phyloP scores from a whole-genome alignment of 2,329 filamentous ascomycete species.

The Mycosphaerelloides madeirae region DNA sequence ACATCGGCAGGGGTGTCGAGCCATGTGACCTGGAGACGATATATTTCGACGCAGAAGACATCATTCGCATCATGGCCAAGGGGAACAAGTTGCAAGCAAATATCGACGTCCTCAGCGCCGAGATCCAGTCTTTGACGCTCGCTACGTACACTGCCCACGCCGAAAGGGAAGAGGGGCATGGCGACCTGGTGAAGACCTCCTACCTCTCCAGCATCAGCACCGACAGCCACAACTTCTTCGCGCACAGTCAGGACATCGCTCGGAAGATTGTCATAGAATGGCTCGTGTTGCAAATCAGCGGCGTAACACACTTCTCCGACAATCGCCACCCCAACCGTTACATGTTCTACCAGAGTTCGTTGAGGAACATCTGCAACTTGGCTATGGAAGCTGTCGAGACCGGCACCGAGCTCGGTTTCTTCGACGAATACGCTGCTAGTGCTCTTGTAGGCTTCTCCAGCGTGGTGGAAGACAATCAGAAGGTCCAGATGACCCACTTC shows the following conservation, averaged over 20 bases:
- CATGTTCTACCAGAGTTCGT: neutral
- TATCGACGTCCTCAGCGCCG: neutral
- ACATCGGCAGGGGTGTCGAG: slow-evolving; percentile 18
- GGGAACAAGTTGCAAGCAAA: neutral
- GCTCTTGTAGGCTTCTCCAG: neutral
- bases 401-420: slow-evolving; percentile 3
- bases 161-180: neutral
- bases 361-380: slow-evolving; percentile 4
- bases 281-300: neutral
- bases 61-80: neutral
- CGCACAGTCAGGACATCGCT: neutral
- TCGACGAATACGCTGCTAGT: slow-evolving; percentile 1
- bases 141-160: slow-evolving; percentile 2
- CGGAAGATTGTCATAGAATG: neutral
- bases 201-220: neutral
- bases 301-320: neutral
- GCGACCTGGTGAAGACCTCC: neutral
- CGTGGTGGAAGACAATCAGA: neutral
- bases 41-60: neutral
- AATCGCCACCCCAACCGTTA: neutral
- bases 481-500: neutral
- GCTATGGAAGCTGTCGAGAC: neutral
- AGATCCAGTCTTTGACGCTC: neutral
- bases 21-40: neutral
- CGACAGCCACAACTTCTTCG: no score